Evolutionary conservation across 805 yeast genomes (phyloP).

Genomic region (Ogataea neopini): DNA sequence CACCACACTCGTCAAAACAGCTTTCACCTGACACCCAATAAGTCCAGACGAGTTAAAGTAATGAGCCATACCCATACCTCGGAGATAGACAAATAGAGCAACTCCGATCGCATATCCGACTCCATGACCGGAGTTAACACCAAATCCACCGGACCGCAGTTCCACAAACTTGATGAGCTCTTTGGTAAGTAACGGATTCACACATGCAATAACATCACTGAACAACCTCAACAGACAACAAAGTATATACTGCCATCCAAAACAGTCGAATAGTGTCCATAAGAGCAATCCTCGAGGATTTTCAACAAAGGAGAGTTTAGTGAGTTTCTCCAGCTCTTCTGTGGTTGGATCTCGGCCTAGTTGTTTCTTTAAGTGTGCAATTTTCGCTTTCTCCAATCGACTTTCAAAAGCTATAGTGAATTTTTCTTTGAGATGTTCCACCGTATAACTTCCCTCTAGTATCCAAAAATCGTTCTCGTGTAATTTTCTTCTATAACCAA

Average conservation of each 20-base stretch:
- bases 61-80: slow-evolving; percentile 54
- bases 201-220: slow-evolving; percentile 48
- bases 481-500: slow-evolving; percentile 71
- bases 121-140: slow-evolving; percentile 42
- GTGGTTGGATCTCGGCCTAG: slow-evolving; percentile 23
- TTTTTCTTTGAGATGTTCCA: slow-evolving; percentile 38
- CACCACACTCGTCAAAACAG: slow-evolving; percentile 65
- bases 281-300: slow-evolving; percentile 32
- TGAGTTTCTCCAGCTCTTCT: slow-evolving; percentile 24
- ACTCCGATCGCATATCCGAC: slow-evolving; percentile 76
- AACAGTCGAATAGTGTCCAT: slow-evolving; percentile 43
- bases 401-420: slow-evolving; percentile 38
- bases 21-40: slow-evolving; percentile 68
- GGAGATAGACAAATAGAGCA: slow-evolving; percentile 50
- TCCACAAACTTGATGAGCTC: slow-evolving; percentile 63
- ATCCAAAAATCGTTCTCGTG: slow-evolving; percentile 59
- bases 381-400: slow-evolving; percentile 33
- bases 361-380: slow-evolving; percentile 27
- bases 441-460: slow-evolving; percentile 42
- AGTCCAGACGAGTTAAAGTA: slow-evolving; percentile 58
- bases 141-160: slow-evolving; percentile 42
- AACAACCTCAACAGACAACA: slow-evolving; percentile 42
- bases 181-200: slow-evolving; percentile 66
- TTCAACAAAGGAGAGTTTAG: slow-evolving; percentile 12
- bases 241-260: slow-evolving; percentile 43